A percentile compares a stretch with the other conserved stretches of the same genome.
Evolutionary conservation across 345 rosid species (phyloP).

Genomic region (Fremontodendron californicum): DNA sequence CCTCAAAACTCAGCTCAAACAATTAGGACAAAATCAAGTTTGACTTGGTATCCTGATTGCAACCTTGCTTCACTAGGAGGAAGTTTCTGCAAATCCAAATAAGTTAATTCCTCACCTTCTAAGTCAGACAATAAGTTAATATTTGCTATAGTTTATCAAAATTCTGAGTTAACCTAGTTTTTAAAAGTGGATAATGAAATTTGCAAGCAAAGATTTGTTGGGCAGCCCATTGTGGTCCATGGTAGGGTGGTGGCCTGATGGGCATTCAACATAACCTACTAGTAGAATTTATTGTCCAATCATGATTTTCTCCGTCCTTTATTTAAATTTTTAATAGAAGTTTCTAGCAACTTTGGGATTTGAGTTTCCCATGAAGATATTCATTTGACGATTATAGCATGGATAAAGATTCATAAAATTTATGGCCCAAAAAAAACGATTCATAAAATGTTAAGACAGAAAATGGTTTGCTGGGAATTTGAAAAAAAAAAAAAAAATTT

Average conservation of each 20-base stretch:
- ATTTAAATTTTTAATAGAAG: background rate
- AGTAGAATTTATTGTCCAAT: background rate
- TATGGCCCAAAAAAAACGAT: too few species aligned
- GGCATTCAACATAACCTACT: background rate
- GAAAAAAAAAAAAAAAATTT: too few species aligned
- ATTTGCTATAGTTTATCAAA: too few species aligned
- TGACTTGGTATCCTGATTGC: constrained; percentile 3
- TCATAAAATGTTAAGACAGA: too few species aligned
- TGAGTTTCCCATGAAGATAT: background rate
- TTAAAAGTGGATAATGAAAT: too few species aligned
- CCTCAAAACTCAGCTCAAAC: background rate
- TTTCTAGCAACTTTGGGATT: background rate
- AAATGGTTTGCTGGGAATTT: background rate
- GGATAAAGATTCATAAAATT: too few species aligned
- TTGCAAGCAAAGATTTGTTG: too few species aligned
- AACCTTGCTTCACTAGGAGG: background rate
- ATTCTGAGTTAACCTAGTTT: too few species aligned
- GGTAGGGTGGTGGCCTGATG: background rate
- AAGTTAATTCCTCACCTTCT: too few species aligned
- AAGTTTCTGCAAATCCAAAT: background rate
- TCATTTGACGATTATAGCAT: background rate
- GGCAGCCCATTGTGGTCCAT: too few species aligned
- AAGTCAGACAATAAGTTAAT: too few species aligned
- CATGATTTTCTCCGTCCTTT: background rate
- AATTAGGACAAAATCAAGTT: background rate